Evolutionary conservation across 1,139 yeast species (phyloP), one percentile per base, ranked within the genome.

Genomic region (Pichia cactophila): DNA sequence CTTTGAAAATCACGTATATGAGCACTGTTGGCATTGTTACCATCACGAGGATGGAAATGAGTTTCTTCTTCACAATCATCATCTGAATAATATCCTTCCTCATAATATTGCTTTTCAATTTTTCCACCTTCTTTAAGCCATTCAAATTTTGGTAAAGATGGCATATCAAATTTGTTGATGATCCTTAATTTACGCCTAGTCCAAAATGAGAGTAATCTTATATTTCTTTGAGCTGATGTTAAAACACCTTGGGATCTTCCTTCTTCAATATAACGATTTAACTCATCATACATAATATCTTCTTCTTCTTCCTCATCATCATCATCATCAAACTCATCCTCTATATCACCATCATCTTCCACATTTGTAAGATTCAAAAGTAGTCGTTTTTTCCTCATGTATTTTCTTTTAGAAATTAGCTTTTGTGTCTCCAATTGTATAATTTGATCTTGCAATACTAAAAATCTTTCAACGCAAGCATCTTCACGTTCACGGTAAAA

Each of bases 401-500:
- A 56, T 46, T 48, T 60, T 50, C 42, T 57, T 52, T 51, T 52
- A 7, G 43, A 61, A 44, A 12, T 60, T 44, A 42, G 50, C 47
- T 72, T 73, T 57, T 84, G 90, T 43, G 79, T 81, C 48, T 79
- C 71, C 52, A 86, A 62, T 54, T 80, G 83, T 54, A 75, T 75
- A 43, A 87, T 63, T 62, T 86, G 95, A 56, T 80, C 86, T 58
- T 84, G 86, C 26, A 87, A 62, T 10, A 83, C 62, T 16, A 80
- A 66, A 57, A 77, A 83, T 53, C 90, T 69, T 50, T 79, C 79
- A 44, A 80, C 73, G 0, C 77, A 80, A 41, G 80, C 83, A 33
- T 71, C 71, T 59, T 86, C 94, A 58, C 75, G 80, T 42, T 74
- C 78, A 43, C 63, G 68, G 62, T 75, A 86, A 61, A 86, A 86